phyloP scores from a whole-genome alignment of 768 basidiomycete species.

The Termitomyces eurrhizus region DNA sequence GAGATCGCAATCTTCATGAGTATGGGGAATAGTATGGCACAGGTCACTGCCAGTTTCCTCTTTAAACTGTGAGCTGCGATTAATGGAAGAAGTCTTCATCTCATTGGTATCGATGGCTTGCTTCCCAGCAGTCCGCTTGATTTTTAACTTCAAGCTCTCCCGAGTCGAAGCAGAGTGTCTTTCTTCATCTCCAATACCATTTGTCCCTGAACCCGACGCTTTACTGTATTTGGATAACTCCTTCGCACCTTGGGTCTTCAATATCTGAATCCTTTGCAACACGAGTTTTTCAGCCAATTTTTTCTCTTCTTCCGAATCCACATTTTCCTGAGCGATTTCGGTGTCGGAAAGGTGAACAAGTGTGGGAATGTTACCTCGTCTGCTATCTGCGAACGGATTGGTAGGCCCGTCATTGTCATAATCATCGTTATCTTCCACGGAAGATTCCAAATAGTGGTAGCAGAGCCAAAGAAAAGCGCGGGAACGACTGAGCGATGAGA shows the following conservation, averaged over 20 bases:
- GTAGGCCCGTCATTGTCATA: constrained; percentile 31
- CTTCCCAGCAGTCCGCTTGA: constrained; percentile 20
- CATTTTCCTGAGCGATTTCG: constrained; percentile 40
- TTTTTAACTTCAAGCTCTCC: constrained; percentile 25
- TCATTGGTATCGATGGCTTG: constrained; percentile 13
- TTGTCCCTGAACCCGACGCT: constrained; percentile 12
- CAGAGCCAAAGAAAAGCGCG: constrained; percentile 83
- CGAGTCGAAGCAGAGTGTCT: constrained; percentile 14
- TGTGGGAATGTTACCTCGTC: constrained; percentile 31
- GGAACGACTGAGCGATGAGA: constrained; percentile 73
- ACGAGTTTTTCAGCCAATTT: constrained; percentile 34
- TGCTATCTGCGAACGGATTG: constrained; percentile 62
- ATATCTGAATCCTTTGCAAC: constrained; percentile 34
- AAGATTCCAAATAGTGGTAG: constrained; percentile 69
- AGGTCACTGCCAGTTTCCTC: constrained; percentile 19
- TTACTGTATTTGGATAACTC: constrained; percentile 20
- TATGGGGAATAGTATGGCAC: constrained; percentile 9
- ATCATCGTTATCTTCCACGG: constrained; percentile 29
- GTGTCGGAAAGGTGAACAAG: constrained; percentile 36
- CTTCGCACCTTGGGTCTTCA: constrained; percentile 28
- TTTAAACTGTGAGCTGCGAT: constrained; percentile 17
- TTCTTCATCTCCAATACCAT: constrained; percentile 19
- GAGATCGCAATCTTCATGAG: constrained; percentile 13
- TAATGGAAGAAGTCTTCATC: constrained; percentile 23
- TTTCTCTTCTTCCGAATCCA: constrained; percentile 41